Evolutionary conservation across 768 basidiomycete species (phyloP).

Genomic region (Serendipita sp.): DNA sequence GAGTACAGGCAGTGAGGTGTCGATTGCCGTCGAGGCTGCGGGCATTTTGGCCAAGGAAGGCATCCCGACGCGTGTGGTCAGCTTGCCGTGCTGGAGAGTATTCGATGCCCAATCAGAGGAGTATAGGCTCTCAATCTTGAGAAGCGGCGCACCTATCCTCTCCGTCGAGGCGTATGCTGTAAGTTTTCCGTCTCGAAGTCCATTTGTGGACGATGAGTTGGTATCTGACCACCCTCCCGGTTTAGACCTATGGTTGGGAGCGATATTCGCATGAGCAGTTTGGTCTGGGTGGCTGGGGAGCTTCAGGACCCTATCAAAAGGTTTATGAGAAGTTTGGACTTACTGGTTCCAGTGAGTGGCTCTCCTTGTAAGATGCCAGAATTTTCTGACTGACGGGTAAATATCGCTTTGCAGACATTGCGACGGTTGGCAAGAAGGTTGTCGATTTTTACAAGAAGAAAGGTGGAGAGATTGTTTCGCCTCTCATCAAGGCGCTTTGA

Average conservation of each 20-base stretch:
- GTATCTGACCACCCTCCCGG: no score
- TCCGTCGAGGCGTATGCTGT: conserved; percentile 71
- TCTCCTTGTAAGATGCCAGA: conserved; percentile 2
- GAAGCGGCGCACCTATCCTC: conserved; percentile 78
- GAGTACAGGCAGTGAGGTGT: conserved; percentile 77
- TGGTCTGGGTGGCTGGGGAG: conserved; percentile 63
- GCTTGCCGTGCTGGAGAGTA: conserved; percentile 78
- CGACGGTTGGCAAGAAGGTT: conserved; percentile 69
- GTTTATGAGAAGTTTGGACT: conserved; percentile 86
- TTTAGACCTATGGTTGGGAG: conserved; percentile 62
- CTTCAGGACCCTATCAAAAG: conserved; percentile 78
- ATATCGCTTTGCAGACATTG: conserved; percentile 59
- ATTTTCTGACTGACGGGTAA: background rate
- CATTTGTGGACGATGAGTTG: no score
- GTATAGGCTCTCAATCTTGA: conserved; percentile 71
- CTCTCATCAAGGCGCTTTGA: conserved; percentile 55
- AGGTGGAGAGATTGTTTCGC: conserved; percentile 56
- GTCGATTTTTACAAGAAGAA: conserved; percentile 73
- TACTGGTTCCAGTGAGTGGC: conserved; percentile 54
- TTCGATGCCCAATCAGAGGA: conserved; percentile 69
- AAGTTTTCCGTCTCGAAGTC: no score
- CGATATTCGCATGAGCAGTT: conserved; percentile 86
- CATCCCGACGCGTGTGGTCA: conserved; percentile 68
- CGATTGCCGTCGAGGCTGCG: conserved; percentile 77
- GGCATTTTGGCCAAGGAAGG: conserved; percentile 62